Conservation (phyloP, 768 basidiomycete species). For the Exsudoporus frostii region DNA sequence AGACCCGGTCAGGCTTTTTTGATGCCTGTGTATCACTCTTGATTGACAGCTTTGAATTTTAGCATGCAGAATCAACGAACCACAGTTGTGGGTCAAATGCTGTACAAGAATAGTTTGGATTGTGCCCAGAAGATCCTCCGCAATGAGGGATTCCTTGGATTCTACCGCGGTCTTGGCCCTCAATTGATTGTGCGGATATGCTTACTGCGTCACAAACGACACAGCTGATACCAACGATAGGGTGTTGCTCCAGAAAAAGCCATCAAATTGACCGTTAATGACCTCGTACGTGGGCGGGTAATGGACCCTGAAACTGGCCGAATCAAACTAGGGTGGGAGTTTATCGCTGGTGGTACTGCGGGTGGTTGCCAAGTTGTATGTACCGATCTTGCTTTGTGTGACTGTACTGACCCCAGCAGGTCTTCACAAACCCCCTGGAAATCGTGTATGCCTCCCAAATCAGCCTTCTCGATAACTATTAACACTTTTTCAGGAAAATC, state of each 20-base stretch:
- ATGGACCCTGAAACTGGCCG: constrained; percentile 96
- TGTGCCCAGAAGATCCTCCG: constrained; percentile 91
- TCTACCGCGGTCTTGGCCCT: constrained; percentile 94
- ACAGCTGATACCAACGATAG: constrained; percentile 37
- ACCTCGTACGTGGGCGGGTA: constrained; percentile 75
- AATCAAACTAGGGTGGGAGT: constrained; percentile 88
- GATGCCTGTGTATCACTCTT: not conserved
- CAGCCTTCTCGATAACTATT: not conserved
- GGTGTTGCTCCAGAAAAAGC: constrained; percentile 97
- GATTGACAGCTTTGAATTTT: constrained; percentile 2
- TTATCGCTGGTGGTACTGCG: constrained; percentile 87
- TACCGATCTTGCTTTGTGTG: constrained; percentile 21
- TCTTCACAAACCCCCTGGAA: constrained; percentile 97
- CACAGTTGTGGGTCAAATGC: constrained; percentile 92
- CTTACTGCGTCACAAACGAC: not conserved
- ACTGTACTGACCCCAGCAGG: constrained; percentile 41
- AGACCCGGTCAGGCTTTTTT: constrained; percentile 54
- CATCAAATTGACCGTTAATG: constrained; percentile 97
- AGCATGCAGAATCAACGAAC: constrained; percentile 98
- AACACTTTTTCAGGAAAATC: constrained; percentile 63
- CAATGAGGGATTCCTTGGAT: constrained; percentile 93
- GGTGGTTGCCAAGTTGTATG: constrained; percentile 97
- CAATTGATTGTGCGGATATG: constrained; percentile 76
- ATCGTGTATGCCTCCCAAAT: constrained; percentile 65
- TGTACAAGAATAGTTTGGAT: constrained; percentile 96